A percentile compares a stretch with the other conserved stretches of the same genome.
These are phyloP conservation scores for Wallacemonas sp. DNA, from an alignment of 208 protist species.

Conservation along the genomic window DNA sequence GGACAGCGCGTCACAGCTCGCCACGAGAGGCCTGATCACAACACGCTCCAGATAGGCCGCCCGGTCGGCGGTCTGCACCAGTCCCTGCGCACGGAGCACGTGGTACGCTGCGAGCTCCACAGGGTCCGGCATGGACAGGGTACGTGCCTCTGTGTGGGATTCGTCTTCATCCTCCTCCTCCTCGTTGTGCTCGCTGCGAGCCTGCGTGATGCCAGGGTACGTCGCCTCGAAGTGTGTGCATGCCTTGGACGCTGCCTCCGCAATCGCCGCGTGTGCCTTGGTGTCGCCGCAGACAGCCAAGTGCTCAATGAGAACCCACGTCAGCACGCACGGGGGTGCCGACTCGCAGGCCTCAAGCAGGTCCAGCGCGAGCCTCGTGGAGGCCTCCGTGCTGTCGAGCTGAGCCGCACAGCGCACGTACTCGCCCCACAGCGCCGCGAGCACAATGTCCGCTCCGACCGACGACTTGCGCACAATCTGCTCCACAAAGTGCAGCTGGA, in stretches of 20 bases:
- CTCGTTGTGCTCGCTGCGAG: slow-evolving; percentile 8
- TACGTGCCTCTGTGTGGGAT: not conserved
- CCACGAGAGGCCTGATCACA: slow-evolving; percentile 13
- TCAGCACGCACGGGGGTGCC: slow-evolving; percentile 24
- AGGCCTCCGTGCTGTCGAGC: slow-evolving; percentile 33
- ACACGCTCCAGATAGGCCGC: slow-evolving; percentile 18
- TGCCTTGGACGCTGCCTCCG: not conserved
- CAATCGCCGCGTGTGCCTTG: not conserved
- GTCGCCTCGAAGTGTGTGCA: slow-evolving; percentile 19
- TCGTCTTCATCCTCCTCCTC: not conserved
- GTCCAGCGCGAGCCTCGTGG: slow-evolving; percentile 22
- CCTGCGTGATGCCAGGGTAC: not conserved
- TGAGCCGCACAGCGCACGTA: slow-evolving; percentile 39
- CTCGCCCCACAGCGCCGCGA: slow-evolving; percentile 43
- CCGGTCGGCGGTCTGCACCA: slow-evolving; percentile 2
- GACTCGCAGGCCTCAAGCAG: slow-evolving; percentile 15
- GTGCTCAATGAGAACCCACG: slow-evolving; percentile 25
- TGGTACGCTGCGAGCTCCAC: slow-evolving; percentile 33
- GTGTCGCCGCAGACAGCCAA: slow-evolving; percentile 19
- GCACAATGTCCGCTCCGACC: slow-evolving; percentile 22
- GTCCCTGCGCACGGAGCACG: slow-evolving; percentile 24
- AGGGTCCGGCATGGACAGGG: not conserved
- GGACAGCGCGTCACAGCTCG: slow-evolving; percentile 14
- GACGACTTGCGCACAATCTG: slow-evolving; percentile 53
- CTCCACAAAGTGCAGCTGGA: slow-evolving; percentile 40